Percentiles rank a stretch among this genome's conserved stretches.
These are phyloP conservation scores for Xylariaceae sp. DNA, from an alignment of 2,329 filamentous ascomycete species.

Conservation along the genomic window DNA sequence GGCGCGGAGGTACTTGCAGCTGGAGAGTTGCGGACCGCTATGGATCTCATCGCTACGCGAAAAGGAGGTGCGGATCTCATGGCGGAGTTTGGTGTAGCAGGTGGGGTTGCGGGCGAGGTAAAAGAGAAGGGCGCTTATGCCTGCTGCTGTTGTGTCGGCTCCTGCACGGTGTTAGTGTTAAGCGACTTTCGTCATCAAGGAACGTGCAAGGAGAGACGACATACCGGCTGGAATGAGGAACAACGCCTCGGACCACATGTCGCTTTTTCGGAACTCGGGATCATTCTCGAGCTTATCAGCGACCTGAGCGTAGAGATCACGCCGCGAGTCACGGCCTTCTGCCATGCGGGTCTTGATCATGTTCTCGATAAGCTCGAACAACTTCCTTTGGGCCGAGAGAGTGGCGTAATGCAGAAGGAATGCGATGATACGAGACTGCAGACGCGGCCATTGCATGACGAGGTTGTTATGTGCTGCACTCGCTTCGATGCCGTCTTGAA, in stretches of 20 bases:
- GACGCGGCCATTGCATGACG: constrained; percentile 18
- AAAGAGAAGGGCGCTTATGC: constrained; percentile 20
- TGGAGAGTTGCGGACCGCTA: constrained; percentile 13
- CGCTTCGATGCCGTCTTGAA: constrained; percentile 11
- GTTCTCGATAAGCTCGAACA: constrained; percentile 17
- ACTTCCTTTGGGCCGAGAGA: not conserved
- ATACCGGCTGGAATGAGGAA: constrained; percentile 23
- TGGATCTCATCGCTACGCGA: constrained; percentile 8
- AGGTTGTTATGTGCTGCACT: constrained; percentile 15
- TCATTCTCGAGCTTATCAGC: constrained; percentile 11
- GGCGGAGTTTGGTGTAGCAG: constrained; percentile 14
- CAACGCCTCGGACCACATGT: constrained; percentile 21
- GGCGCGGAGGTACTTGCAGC: constrained; percentile 24
- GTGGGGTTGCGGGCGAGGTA: constrained; percentile 17
- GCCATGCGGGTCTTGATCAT: constrained; percentile 21
- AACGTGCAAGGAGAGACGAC: not conserved
- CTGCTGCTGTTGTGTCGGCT: constrained; percentile 15
- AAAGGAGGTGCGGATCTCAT: constrained; percentile 18
- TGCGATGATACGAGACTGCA: constrained; percentile 11
- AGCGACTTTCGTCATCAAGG: not conserved
- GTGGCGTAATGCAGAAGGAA: not conserved
- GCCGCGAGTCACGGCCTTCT: constrained; percentile 11
- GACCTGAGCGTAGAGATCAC: constrained; percentile 21
- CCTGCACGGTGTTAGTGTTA: not conserved
- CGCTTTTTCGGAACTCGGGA: constrained; percentile 11